Conservation (phyloP, 495 filamentous ascomycete species). For the Rhizodiscina lignyota region DNA sequence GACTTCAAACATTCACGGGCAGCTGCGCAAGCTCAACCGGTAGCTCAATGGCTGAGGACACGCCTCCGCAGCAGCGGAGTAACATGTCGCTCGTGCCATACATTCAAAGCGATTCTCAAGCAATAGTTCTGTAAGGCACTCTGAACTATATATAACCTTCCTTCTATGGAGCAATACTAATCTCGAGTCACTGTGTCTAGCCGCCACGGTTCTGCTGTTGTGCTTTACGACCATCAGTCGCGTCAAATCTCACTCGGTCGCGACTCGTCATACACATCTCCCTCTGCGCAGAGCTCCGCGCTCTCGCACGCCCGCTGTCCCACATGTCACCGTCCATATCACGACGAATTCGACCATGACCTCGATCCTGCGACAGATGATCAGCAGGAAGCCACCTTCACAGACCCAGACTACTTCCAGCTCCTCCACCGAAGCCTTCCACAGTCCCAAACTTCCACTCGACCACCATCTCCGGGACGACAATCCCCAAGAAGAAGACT, state of each 20-base stretch:
- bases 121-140: conserved; percentile 19
- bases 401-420: conserved; percentile 72
- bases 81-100: conserved; percentile 26
- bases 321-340: conserved; percentile 62
- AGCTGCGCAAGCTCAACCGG: too few relatives aligned
- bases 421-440: conserved; percentile 58
- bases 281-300: conserved; percentile 8
- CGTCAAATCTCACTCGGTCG: conserved; percentile 65
- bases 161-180: background rate
- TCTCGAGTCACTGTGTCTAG: conserved; percentile 26
- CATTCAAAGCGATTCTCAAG: conserved; percentile 15
- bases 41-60: too few relatives aligned
- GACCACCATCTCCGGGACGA: conserved; percentile 34
- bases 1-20: too few relatives aligned
- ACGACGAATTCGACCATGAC: conserved; percentile 23
- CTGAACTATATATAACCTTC: background rate
- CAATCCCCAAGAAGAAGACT: conserved; percentile 34
- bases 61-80: too few relatives aligned
- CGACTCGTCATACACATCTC: conserved; percentile 15
- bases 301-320: conserved; percentile 57
- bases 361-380: conserved; percentile 4
- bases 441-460: conserved; percentile 29
- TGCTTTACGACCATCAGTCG: conserved; percentile 74
- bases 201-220: conserved; percentile 80
- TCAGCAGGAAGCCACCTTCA: conserved; percentile 9